Evolutionary conservation across 371 early-diverging fungal genomes (phyloP).

Genomic region (Paraphysoderma sedebokerense): DNA sequence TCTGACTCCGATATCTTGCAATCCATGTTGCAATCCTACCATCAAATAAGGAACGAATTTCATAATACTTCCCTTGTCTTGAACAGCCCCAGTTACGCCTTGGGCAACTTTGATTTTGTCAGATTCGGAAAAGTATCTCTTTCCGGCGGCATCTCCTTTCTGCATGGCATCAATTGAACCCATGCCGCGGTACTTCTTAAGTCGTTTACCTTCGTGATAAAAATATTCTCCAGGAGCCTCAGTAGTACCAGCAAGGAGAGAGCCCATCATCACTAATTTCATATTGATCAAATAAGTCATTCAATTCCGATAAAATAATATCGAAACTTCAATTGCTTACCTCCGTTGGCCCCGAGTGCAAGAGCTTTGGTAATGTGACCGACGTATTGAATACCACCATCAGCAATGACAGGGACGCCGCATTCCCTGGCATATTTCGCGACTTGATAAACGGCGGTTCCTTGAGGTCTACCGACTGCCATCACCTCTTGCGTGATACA

Average conservation of each 20-base stretch:
- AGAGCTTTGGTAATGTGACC: conserved; percentile 94
- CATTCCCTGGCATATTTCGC: conserved; percentile 77
- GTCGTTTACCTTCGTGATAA: conserved; percentile 88
- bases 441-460: conserved; percentile 91
- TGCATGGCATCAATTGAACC: conserved; percentile 94
- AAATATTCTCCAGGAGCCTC: conserved; percentile 96
- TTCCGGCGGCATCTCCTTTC: conserved; percentile 44
- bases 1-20: conserved; percentile 86
- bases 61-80: conserved; percentile 90
- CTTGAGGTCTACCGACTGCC: conserved; percentile 96
- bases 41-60: conserved; percentile 73
- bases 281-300: too few species aligned
- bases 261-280: conserved; percentile 98
- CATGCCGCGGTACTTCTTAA: conserved; percentile 97
- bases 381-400: conserved; percentile 89
- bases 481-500: conserved; percentile 97
- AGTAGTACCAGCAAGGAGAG: conserved; percentile 82
- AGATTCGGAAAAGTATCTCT: conserved; percentile 88
- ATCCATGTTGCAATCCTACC: conserved; percentile 78
- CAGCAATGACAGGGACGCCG: conserved; percentile 92
- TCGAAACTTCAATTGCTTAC: too few species aligned
- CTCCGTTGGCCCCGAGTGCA: conserved; percentile 81
- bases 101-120: conserved; percentile 97
- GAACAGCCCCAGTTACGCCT: conserved; percentile 87
- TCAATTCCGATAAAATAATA: background rate